Percentiles rank a stretch among this genome's conserved stretches.
Conservation (phyloP, 257 asterid species). For the Lycium ferocissimum region DNA sequence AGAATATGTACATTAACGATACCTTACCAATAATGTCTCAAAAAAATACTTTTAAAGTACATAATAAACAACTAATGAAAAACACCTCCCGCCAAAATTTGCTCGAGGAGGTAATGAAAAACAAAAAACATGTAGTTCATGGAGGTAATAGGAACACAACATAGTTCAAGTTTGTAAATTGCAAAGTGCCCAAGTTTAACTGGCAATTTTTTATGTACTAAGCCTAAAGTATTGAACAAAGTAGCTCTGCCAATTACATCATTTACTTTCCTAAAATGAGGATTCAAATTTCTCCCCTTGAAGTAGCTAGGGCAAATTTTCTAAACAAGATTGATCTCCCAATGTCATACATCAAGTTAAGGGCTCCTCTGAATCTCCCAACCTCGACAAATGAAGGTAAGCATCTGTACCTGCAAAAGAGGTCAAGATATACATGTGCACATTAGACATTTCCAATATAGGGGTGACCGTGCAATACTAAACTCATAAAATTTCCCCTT, state of each 20-base stretch:
- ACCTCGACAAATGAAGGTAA: slow-evolving; percentile 54
- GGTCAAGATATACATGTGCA: not conserved
- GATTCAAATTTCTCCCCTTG: slow-evolving; percentile 11
- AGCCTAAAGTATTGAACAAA: not conserved
- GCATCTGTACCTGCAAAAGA: slow-evolving; percentile 55
- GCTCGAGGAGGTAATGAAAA: no score
- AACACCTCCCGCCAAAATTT: no score
- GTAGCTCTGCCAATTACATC: slow-evolving; percentile 28
- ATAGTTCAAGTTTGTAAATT: not conserved
- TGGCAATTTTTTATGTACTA: not conserved
- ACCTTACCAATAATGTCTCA: no score
- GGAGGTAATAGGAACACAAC: no score
- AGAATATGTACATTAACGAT: no score
- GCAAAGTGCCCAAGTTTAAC: not conserved
- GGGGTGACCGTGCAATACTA: no score
- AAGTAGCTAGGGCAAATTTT: slow-evolving; percentile 18
- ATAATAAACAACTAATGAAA: no score
- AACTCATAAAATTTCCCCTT: no score
- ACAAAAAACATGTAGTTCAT: no score
- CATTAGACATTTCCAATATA: not conserved
- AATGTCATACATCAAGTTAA: slow-evolving; percentile 43
- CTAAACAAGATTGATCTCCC: not conserved
- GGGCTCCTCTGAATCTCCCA: slow-evolving; percentile 66
- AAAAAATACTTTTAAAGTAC: no score
- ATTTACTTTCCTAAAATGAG: slow-evolving; percentile 13